Conservation (phyloP, 257 asterid species). For the Solanum gandarillasii region DNA sequence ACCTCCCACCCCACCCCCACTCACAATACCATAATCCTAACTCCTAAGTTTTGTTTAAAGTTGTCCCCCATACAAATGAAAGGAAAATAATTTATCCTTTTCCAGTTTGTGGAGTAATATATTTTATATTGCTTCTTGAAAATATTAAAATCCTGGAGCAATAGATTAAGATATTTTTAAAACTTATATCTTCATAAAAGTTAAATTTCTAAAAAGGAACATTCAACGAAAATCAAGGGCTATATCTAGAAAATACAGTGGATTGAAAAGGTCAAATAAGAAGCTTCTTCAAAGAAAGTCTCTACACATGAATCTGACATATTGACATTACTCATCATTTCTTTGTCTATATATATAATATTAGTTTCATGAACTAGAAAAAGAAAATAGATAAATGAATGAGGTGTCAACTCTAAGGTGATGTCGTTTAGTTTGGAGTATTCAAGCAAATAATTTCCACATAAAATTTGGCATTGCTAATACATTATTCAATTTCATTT, state of each 20-base stretch:
- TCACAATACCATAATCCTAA: background rate
- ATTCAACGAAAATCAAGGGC: background rate
- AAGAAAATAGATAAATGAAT: background rate
- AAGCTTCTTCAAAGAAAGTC: background rate
- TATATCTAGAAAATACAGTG: background rate
- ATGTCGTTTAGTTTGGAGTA: background rate
- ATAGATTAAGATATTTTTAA: background rate
- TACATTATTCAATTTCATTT: background rate
- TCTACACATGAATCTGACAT: background rate
- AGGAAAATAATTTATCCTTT: background rate
- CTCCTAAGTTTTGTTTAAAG: background rate
- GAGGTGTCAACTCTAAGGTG: background rate
- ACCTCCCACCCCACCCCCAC: background rate
- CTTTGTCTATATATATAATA: background rate
- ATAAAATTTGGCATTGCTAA: background rate
- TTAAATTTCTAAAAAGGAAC: background rate
- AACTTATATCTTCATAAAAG: background rate
- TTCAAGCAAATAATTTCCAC: background rate
- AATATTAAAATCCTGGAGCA: background rate
- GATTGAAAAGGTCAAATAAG: background rate
- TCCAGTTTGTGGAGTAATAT: background rate
- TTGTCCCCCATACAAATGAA: background rate
- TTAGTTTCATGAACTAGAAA: background rate
- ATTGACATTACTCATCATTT: background rate
- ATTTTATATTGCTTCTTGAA: background rate